Evolutionary conservation across 345 rosid species (phyloP), one percentile per base, ranked within the genome.

Genomic region (Anastatica hierochuntica): DNA sequence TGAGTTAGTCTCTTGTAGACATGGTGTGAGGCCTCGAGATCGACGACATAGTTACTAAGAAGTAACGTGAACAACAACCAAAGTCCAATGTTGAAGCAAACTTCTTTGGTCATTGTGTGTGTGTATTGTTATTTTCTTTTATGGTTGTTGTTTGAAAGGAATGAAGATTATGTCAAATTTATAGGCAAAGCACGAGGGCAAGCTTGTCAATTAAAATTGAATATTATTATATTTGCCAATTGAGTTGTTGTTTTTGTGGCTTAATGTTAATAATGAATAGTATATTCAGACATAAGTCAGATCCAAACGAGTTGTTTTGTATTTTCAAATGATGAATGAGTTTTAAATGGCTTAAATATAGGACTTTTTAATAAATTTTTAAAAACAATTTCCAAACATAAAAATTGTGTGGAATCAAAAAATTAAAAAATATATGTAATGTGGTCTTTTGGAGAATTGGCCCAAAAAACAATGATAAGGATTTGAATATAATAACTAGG

Each of bases 1-100:
- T 59, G 58, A 10, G 14, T 38, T 36, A 67, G 66, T 35, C 66
- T 63, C 1, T 29, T 21, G 58, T 30, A 75, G 29, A 72, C 56
- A 64, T 66, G 68, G 14, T 77, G 86, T 0, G 87, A 78, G 36
- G 92, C 87, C 14, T 77, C 59, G 52, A 75, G 71, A 27, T 74
- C 19, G 29, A 60, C 37, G 60, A 76, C 47, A 37, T 74, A 72
- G 62, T 74, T 58, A 64, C 67, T 47, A 39, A 82, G 29, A n/a
- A 82, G 23, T 10, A 76, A 44, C 19, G 68, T 52, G 40, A 79
- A 51, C 29, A 62, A 43, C n/a, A 76, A 53, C 58, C 69, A 66
- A 12, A 70, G 26, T 15, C 30, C 56, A 8, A 55, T 61, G 46
- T 20, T 66, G 43, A 40, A 60, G 56, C 18, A 46, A 49, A 58